Percentiles rank a stretch among this genome's conserved stretches.
phyloP scores from a whole-genome alignment of 2,329 filamentous ascomycete genomes.

The Daldinia sp. region DNA sequence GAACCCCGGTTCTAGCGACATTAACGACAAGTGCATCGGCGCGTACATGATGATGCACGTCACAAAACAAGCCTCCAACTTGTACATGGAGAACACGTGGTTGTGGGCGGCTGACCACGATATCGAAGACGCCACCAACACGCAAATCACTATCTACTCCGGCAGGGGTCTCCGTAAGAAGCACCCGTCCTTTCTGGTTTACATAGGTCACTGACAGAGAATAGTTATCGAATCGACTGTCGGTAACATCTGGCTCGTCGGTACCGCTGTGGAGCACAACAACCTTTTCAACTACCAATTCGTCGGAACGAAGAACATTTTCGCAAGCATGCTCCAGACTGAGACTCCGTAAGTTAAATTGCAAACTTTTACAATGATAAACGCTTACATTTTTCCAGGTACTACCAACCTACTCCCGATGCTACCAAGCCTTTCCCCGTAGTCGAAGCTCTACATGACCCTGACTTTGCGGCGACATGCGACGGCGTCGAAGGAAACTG shows the following conservation, averaged over 20 bases:
- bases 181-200: not conserved
- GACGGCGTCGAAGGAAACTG: conserved; percentile 50
- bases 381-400: conserved; percentile 17
- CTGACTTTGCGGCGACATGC: conserved; percentile 57
- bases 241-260: conserved; percentile 64
- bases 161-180: conserved; percentile 58
- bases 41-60: conserved; percentile 52
- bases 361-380: not conserved
- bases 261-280: conserved; percentile 67
- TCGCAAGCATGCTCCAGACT: conserved; percentile 68
- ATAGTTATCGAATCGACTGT: conserved; percentile 48
- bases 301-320: conserved; percentile 63
- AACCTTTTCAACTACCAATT: conserved; percentile 71
- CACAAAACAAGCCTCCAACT: conserved; percentile 44
- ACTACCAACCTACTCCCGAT: conserved; percentile 68
- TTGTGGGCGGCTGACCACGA: conserved; percentile 62
- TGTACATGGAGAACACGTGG: conserved; percentile 57
- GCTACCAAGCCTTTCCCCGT: conserved; percentile 61
- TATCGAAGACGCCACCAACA: conserved; percentile 58
- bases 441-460: conserved; percentile 53
- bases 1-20: conserved; percentile 46
- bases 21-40: conserved; percentile 48
- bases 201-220: conserved; percentile 5
- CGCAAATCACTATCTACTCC: conserved; percentile 60
- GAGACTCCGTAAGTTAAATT: conserved; percentile 62